Base-by-base conservation (phyloP, 2,329 filamentous ascomycete species). In the Pyricularia sp. region DNA sequence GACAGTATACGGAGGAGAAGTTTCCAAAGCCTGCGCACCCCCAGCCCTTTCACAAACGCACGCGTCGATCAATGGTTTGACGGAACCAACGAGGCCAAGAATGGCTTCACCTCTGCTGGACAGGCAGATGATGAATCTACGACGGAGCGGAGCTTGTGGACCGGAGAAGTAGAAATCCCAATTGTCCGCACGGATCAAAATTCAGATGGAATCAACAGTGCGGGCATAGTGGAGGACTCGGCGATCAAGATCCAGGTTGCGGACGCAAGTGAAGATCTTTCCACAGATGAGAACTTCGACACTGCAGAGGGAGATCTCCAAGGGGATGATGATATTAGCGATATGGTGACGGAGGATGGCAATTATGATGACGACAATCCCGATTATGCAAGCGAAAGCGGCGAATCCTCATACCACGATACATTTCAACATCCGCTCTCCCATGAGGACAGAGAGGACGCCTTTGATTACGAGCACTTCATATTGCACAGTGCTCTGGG, bases 381-480 rank as follows among this genome's bases (percentile, higher is more conserved):
- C 62, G 71, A 73, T 44, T 79, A 77, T 33, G 79, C 79, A 26
- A 88, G 87, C 70, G 87, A 90, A 70, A 86, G 86, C 68, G 79
- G 84, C 70, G 81, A 86, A 64, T 84, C 84, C 13, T 78, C 87
- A 7, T 87, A 89, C 70, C 84, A 88, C 70, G 86, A 87, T 69
- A 78, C 82, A 0, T 73, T 81, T 62, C 80, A 84, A 65, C 81
- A 84, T 63, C 82, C 83, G 9, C 77, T 89, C 6, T 91, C 91
- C 0, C 93, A 97, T 71, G 93, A 97, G 76, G 92, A 97, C 74
- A 89, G 93, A 24, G 88, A 93, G 69, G 93, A 97, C 74, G 93
- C 93, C 1, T 97, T 97, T 71, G 93, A 97, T 74, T 97, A 97
- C 68, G 90, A 96, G 74, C 88, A 96, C 73, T 97, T 97, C 77